Conservation (phyloP, 2,329 filamentous ascomycete genomes). For the Dothistroma pini region DNA sequence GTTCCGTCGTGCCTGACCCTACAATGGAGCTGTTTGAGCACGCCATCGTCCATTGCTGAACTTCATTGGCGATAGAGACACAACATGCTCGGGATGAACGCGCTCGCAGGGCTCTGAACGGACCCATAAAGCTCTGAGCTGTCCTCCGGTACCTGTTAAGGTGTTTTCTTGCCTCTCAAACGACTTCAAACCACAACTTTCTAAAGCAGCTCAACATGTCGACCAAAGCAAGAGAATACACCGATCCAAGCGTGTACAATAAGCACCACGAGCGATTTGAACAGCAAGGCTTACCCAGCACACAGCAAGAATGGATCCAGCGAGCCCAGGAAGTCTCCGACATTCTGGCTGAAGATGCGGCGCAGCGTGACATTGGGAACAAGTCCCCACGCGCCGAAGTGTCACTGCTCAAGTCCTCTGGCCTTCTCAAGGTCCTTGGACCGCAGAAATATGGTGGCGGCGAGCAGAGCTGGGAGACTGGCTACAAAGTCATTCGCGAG, state of each 20-base stretch:
- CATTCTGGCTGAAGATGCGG: slow-evolving; percentile 50
- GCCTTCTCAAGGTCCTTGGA: slow-evolving; percentile 50
- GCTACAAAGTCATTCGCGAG: slow-evolving; percentile 58
- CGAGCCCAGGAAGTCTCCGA: slow-evolving; percentile 49
- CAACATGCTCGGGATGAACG: background rate
- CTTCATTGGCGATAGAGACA: slow-evolving; percentile 2
- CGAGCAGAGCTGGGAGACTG: slow-evolving; percentile 53
- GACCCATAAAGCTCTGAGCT: background rate
- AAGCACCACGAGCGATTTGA: slow-evolving; percentile 25
- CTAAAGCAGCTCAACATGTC: slow-evolving; percentile 10
- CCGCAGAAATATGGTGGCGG: slow-evolving; percentile 52
- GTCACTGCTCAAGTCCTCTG: slow-evolving; percentile 50
- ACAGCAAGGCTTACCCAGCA: slow-evolving; percentile 36
- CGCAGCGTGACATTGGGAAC: slow-evolving; percentile 49
- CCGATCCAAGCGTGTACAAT: slow-evolving; percentile 28
- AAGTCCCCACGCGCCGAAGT: slow-evolving; percentile 52
- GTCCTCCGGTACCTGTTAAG: background rate
- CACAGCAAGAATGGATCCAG: slow-evolving; percentile 44
- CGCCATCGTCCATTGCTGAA: slow-evolving; percentile 4
- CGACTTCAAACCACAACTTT: background rate
- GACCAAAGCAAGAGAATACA: slow-evolving; percentile 20
- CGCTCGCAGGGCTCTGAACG: background rate
- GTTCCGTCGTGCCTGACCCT: background rate
- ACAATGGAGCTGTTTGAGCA: slow-evolving; percentile 5
- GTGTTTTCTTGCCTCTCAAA: background rate